phyloP scores from a whole-genome alignment of 129 eudicot genomes.

The Helichrysum umbraculigerum region DNA sequence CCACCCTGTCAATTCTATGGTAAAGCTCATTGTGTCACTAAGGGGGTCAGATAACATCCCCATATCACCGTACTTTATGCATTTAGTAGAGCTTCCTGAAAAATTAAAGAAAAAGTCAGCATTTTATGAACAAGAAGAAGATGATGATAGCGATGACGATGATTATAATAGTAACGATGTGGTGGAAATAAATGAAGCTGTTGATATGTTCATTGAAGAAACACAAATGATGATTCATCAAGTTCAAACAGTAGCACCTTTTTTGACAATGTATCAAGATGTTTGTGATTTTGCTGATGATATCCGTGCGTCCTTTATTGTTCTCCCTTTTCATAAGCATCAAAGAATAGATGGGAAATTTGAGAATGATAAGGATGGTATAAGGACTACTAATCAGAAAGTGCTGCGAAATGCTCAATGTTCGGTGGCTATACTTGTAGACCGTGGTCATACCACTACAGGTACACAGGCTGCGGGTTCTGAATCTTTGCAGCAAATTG shows the following conservation, averaged over 20 bases:
- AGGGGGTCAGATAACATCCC: conserved; percentile 64
- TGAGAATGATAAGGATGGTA: conserved; percentile 79
- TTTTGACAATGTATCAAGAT: conserved; percentile 58
- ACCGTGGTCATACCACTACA: conserved; percentile 65
- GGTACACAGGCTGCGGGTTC: conserved; percentile 45
- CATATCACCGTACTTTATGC: conserved; percentile 76
- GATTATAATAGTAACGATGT: conserved; percentile 71
- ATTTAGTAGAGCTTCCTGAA: conserved; percentile 81
- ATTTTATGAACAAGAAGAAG: conserved; percentile 53
- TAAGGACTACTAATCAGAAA: conserved; percentile 77
- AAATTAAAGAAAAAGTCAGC: conserved; percentile 46
- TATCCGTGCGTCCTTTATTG: conserved; percentile 66
- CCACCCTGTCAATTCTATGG: conserved; percentile 74
- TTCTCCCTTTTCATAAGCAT: conserved; percentile 91
- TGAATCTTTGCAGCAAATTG: conserved; percentile 69
- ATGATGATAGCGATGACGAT: conserved; percentile 82
- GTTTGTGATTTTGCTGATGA: conserved; percentile 77
- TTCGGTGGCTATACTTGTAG: conserved; percentile 74
- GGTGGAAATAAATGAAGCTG: conserved; percentile 77
- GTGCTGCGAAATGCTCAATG: conserved; percentile 77
- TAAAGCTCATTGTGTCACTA: conserved; percentile 62
- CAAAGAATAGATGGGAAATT: conserved; percentile 90
- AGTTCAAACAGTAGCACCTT: conserved; percentile 63
- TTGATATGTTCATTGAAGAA: conserved; percentile 61
- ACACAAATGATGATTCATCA: conserved; percentile 69